Evolutionary conservation across 495 filamentous ascomycete genomes (phyloP).

Genomic region (Pseudotulostoma volvatum): DNA sequence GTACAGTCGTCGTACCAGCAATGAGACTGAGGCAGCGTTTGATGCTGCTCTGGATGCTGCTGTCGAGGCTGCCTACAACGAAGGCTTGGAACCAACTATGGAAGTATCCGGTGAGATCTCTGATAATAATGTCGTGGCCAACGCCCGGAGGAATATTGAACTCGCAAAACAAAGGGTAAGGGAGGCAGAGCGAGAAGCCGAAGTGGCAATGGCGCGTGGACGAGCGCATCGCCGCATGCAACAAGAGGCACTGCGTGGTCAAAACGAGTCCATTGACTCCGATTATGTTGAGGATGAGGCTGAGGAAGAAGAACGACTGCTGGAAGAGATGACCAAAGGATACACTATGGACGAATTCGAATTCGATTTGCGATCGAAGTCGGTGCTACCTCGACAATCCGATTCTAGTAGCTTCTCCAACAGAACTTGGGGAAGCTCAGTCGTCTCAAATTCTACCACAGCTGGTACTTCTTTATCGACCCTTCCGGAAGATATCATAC

Average conservation of each 20-base stretch:
- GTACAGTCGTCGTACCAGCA: slow-evolving; percentile 48
- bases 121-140: slow-evolving; percentile 32
- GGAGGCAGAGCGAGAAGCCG: slow-evolving; percentile 62
- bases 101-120: slow-evolving; percentile 27
- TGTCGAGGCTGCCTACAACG: slow-evolving; percentile 90
- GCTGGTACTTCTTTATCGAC: slow-evolving; percentile 57
- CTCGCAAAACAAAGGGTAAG: slow-evolving; percentile 62
- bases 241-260: slow-evolving; percentile 16
- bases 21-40: slow-evolving; percentile 79
- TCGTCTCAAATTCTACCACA: slow-evolving; percentile 61
- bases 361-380: slow-evolving; percentile 56
- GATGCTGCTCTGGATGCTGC: slow-evolving; percentile 91
- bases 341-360: slow-evolving; percentile 81
- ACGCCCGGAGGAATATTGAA: slow-evolving; percentile 54
- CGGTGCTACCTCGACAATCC: slow-evolving; percentile 70
- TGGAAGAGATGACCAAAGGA: slow-evolving; percentile 84
- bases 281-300: slow-evolving; percentile 54
- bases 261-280: slow-evolving; percentile 20
- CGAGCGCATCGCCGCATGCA: slow-evolving; percentile 25
- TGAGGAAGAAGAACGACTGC: slow-evolving; percentile 79
- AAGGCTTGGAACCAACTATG: slow-evolving; percentile 63
- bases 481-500: slow-evolving; percentile 46
- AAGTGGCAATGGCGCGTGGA: slow-evolving; percentile 37
- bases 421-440: slow-evolving; percentile 77
- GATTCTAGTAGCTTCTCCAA: slow-evolving; percentile 73